Evolutionary conservation across 2,329 filamentous ascomycete genomes (phyloP), one percentile per base, ranked within the genome.

Genomic region (Simplicillium sp.): DNA sequence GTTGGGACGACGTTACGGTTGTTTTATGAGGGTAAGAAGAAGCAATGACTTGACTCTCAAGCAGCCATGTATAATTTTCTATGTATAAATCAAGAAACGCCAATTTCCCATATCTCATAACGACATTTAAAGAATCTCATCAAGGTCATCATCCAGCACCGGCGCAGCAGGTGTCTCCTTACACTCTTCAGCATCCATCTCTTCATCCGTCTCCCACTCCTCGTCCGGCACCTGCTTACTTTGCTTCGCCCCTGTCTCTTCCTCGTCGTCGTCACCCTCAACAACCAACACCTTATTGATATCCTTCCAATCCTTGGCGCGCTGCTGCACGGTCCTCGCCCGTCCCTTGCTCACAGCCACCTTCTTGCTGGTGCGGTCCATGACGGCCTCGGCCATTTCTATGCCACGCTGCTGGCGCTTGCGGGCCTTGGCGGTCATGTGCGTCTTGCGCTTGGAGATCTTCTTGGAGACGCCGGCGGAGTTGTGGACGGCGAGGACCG

Each of bases 401-500:
- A 75, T 61, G 38, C 64, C 72, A 52, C 68, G 73, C 50, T 80
- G 75, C 34, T 76, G 70, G 36, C 78, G 67, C 49, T 64, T 65
- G 16, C 70, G 66, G 3, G 75, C 75, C 56, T 68, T 74, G 48
- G 67, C 60, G 50, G 75, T 79, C 54, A 77, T 50, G 7, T 68
- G 62, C n/a, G 62, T 50, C 54, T 77, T 77, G 51, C 74, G 68
- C 41, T 66, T 65, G 45, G 65, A 84, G 45, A 66, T 54, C 62
- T 82, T 86, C 60, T 85, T 87, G 41, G 65, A 64, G 9, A 90
- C 71, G 25, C 86, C 85, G 14, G 79, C 73, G 2, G 67, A 65
- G 54, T 80, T 75, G 49, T 84, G 81, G 13, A 81, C 76, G 32
- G 77, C 77, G 33, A 87, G 75, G 14, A 86, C 71, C n/a, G 84